Base-by-base conservation (phyloP, 768 basidiomycete species). In the Hortiboletus campestris region DNA sequence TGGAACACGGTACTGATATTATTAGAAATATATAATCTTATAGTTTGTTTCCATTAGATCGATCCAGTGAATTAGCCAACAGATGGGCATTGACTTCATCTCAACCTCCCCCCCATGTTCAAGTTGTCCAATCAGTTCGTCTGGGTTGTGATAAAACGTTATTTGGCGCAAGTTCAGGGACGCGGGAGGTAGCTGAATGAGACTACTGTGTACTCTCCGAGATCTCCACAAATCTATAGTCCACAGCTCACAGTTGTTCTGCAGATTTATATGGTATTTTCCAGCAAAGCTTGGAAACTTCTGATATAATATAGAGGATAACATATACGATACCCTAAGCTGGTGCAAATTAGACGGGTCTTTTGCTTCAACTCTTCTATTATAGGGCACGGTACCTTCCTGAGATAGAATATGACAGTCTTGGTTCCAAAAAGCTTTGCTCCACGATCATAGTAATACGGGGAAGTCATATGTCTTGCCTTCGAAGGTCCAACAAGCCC, bases 401-500 rank as follows among this genome's bases (percentile, higher is more conserved):
- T n/a, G 20, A 11, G 29, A 32, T 16, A 19, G 34, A 48, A 32
- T 12, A 16, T 9, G 36, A 1, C 13, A 46, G n/a, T 11, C 36
- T 22, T 31, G 22, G 0, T 17, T 25, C 25, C 10, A 11, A 38
- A 19, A 29, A n/a, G 17, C 14, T 28, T 20, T 17, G 34, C 9
- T 25, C 25, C 45, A 8, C 34, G 14, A 13, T 19, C 9, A 19
- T n/a, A n/a, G 20, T 11, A 38, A 40, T 12, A 25, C 6, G 4
- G 1, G 16, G 12, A 49, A 9, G 25, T 71, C 67, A 91, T 58
- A 84, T 75, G 59, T 91, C 89, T 63, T 88, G 84, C 61, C 89
- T 79, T 56, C 86, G 79, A 53, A 93, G 76, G 68, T 92, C 91
- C 43, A 93, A 73, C 51, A 91, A 68, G 10, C 91, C 91, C 62